Evolutionary conservation across 805 yeast species (phyloP).

Genomic region (Starmerella powellii): DNA sequence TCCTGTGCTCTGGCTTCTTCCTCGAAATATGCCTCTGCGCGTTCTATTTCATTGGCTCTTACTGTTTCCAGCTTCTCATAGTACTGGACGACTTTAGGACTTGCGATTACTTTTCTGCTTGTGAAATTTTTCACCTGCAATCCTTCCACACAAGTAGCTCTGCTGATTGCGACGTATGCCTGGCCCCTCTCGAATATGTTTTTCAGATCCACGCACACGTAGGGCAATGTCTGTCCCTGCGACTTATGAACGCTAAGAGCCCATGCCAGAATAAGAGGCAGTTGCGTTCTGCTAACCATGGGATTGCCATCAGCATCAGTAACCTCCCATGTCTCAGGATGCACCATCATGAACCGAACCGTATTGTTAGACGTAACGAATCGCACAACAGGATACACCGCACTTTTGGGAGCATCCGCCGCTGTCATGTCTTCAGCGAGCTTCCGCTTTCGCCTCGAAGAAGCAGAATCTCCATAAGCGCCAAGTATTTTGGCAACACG

Average conservation of each 20-base stretch:
- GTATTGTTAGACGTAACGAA: conserved; percentile 61
- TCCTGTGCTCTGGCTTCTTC: not conserved
- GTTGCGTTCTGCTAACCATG: conserved; percentile 60
- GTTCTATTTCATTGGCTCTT: conserved; percentile 7
- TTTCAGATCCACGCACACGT: conserved; percentile 64
- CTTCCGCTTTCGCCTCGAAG: conserved; percentile 8
- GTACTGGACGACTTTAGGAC: conserved; percentile 57
- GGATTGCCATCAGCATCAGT: conserved; percentile 62
- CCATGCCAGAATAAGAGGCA: conserved; percentile 93
- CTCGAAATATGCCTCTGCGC: conserved; percentile 9
- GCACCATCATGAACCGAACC: conserved; percentile 62
- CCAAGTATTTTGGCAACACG: conserved; percentile 1
- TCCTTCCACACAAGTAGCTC: conserved; percentile 77
- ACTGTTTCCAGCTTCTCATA: conserved; percentile 32
- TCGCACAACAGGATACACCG: conserved; percentile 57
- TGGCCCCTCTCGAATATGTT: conserved; percentile 83
- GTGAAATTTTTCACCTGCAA: conserved; percentile 70
- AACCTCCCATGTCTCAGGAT: conserved; percentile 69
- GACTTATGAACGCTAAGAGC: conserved; percentile 91
- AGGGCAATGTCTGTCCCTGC: conserved; percentile 79
- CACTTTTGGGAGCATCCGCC: conserved; percentile 2
- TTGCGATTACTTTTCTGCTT: conserved; percentile 51
- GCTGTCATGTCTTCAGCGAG: conserved; percentile 10
- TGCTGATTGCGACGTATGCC: conserved; percentile 86
- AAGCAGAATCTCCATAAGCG: conserved; percentile 3